These are phyloP conservation scores for Fusarium torulosum DNA, from an alignment of 2,329 filamentous ascomycete genomes.

Conservation along the genomic window DNA sequence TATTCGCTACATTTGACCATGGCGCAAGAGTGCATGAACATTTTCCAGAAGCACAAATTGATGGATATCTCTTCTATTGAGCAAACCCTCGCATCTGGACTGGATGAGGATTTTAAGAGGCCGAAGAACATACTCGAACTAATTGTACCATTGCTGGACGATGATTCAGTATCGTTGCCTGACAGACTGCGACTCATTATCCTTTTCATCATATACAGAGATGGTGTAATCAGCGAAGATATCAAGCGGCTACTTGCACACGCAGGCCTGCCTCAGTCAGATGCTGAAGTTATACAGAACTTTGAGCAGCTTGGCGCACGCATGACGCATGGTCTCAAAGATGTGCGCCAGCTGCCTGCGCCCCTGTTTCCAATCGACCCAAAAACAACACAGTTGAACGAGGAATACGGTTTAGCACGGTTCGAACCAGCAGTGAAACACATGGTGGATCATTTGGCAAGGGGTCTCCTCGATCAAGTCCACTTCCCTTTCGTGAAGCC, in stretches of 20 bases:
- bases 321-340: slow-evolving; percentile 78
- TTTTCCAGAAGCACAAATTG: slow-evolving; percentile 87
- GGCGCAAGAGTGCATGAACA: slow-evolving; percentile 97
- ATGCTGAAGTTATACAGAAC: slow-evolving; percentile 80
- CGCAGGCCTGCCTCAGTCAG: slow-evolving; percentile 78
- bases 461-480: slow-evolving; percentile 73
- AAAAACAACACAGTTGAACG: slow-evolving; percentile 66
- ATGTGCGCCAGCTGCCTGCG: slow-evolving; percentile 72
- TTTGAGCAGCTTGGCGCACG: slow-evolving; percentile 85
- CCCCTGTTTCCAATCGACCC: slow-evolving; percentile 80
- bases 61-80: slow-evolving; percentile 89
- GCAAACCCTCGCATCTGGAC: slow-evolving; percentile 89
- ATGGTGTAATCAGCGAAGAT: slow-evolving; percentile 86
- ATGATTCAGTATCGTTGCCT: slow-evolving; percentile 76
- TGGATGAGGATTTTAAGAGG: slow-evolving; percentile 93
- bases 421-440: slow-evolving; percentile 85
- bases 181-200: slow-evolving; percentile 89
- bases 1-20: slow-evolving; percentile 96
- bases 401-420: slow-evolving; percentile 88
- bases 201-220: slow-evolving; percentile 86
- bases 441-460: slow-evolving; percentile 81
- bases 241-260: slow-evolving; percentile 87
- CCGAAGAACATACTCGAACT: slow-evolving; percentile 90
- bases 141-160: slow-evolving; percentile 88
- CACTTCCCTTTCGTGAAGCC: slow-evolving; percentile 81